Evolutionary conservation across 176 grass and related monocot species (phyloP), one percentile per base, ranked within the genome.

Genomic region (Puccinellia tenuiflora): DNA sequence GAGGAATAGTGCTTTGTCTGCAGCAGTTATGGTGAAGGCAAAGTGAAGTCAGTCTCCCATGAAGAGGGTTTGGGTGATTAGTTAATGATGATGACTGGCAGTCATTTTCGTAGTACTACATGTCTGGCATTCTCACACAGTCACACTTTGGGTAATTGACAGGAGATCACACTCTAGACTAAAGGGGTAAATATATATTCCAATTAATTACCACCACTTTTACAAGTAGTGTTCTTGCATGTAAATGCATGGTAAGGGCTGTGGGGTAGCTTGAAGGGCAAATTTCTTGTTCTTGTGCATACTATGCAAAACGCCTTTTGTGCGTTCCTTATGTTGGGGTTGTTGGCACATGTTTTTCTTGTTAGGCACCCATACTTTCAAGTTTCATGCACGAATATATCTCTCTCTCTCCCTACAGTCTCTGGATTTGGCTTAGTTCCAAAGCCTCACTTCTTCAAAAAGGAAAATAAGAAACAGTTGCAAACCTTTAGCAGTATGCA

Each of bases 271-370:
- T 21, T n/a, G n/a, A 61, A 63, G 26, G 59, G 14, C 5, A 62
- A 30, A 14, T 29, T 30, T 26, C 5, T 5, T 30, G 21, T 71
- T 82, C 61, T 4, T 65, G n/a, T 76, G 70, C 26, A 50, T 69
- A n/a, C 53, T 45, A 26, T 51, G 59, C 24, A 43, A 56, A 88
- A 72, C 25, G 76, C 4, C 9, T 79, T 85, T 80, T 76, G 7
- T 9, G 18, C 13, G 2, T 46, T 46, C 73, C 20, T 37, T 61
- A 69, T 66, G 55, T 26, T 34, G 53, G 42, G 77, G 61, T 81
- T 81, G 85, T 68, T 88, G 77, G 52, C 42, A 78, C 85, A 85
- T 78, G 89, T 77, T 85, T 81, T 82, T 24, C 71, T 88, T 84
- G 81, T 78, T 87, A 75, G 45, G 51, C 42, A 24, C 16, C 26